These are phyloP conservation scores for Anisodus tanguticus DNA, from an alignment of 257 asterid species.

Conservation along the genomic window DNA sequence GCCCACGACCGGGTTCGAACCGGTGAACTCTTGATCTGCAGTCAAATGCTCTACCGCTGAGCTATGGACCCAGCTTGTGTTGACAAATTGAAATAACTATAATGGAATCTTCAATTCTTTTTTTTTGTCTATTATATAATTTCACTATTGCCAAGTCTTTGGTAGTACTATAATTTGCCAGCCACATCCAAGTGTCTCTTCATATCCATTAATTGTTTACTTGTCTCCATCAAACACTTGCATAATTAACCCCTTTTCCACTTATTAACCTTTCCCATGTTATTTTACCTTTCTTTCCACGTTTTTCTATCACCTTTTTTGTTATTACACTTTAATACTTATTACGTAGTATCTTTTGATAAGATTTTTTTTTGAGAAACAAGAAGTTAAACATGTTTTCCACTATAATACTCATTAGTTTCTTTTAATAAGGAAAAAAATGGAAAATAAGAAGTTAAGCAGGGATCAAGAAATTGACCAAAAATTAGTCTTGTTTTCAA, in stretches of 20 bases:
- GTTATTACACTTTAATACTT: no score
- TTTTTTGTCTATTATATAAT: not conserved
- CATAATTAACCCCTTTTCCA: not conserved
- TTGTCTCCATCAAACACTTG: not conserved
- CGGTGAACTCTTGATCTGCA: conserved; percentile 61
- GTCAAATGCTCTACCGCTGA: conserved; percentile 94
- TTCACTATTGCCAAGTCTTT: not conserved
- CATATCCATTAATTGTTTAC: not conserved
- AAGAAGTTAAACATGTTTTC: not conserved
- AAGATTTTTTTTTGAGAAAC: no score
- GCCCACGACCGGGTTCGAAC: conserved; percentile 46
- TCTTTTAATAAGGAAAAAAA: not conserved
- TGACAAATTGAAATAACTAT: no score
- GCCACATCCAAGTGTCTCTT: not conserved
- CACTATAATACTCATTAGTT: not conserved
- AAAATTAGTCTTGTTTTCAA: not conserved
- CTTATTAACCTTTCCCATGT: not conserved
- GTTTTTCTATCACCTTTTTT: not conserved
- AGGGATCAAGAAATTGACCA: not conserved
- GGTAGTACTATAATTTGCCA: not conserved
- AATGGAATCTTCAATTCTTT: no score
- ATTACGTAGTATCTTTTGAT: no score
- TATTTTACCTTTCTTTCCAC: not conserved
- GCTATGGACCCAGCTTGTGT: conserved; percentile 50
- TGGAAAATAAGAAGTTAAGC: not conserved